Evolutionary conservation across 805 yeast genomes (phyloP).

Genomic region (Candida montana): DNA sequence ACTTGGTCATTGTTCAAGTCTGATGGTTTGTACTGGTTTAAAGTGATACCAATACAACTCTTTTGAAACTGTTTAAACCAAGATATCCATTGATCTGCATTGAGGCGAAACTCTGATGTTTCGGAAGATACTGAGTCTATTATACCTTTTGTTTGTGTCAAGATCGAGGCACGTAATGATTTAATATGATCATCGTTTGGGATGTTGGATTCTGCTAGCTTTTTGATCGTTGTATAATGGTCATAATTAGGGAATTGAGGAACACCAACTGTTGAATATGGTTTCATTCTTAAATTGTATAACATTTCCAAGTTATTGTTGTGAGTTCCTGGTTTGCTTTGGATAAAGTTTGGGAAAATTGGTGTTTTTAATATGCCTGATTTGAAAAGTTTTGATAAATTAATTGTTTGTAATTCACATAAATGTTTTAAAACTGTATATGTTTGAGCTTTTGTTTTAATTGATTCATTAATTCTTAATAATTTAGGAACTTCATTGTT

Average conservation of each 20-base stretch:
- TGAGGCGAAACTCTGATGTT: slow-evolving; percentile 18
- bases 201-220: neutral
- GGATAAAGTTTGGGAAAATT: slow-evolving; percentile 15
- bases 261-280: slow-evolving; percentile 73
- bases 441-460: slow-evolving; percentile 23
- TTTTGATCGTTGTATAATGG: slow-evolving; percentile 7
- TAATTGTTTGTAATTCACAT: slow-evolving; percentile 29
- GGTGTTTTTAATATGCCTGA: slow-evolving; percentile 24
- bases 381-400: slow-evolving; percentile 26
- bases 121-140: neutral
- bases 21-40: slow-evolving; percentile 11
- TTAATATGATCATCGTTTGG: neutral
- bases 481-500: slow-evolving; percentile 33
- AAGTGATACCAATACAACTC: slow-evolving; percentile 26
- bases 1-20: slow-evolving; percentile 4
- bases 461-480: slow-evolving; percentile 20
- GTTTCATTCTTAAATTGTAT: slow-evolving; percentile 64
- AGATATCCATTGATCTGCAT: slow-evolving; percentile 25
- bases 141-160: neutral
- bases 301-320: slow-evolving; percentile 26
- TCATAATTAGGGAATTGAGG: slow-evolving; percentile 51
- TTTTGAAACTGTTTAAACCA: slow-evolving; percentile 28
- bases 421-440: slow-evolving; percentile 25
- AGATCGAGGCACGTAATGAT: neutral
- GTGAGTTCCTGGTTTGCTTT: neutral